These are phyloP conservation scores for Chlorociboria aeruginascens DNA, from an alignment of 495 filamentous ascomycete genomes.

Conservation along the genomic window DNA sequence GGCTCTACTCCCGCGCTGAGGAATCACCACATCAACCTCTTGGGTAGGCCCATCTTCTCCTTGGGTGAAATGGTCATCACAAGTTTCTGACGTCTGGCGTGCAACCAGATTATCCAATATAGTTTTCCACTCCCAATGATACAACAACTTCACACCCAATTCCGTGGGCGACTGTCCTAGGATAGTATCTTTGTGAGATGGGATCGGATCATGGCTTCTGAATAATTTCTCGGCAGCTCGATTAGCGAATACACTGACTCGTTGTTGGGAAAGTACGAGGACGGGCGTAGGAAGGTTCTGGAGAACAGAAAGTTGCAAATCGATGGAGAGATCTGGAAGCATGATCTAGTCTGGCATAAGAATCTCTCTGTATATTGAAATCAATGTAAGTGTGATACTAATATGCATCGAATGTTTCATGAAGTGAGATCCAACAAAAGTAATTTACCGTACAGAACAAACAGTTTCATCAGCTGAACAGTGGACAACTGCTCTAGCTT, in stretches of 20 bases:
- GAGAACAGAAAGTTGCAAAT: constrained; percentile 5
- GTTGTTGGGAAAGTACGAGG: constrained; percentile 1
- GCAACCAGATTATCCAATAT: not conserved
- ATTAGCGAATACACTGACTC: constrained; percentile 1
- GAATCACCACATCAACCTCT: constrained; percentile 2
- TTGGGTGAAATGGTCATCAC: not conserved
- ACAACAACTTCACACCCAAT: constrained; percentile 1
- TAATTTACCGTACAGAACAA: too few relatives aligned
- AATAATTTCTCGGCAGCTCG: constrained; percentile 2
- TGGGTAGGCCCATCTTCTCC: not conserved
- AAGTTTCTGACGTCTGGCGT: not conserved
- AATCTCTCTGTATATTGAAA: too few relatives aligned
- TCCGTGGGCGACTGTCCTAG: not conserved
- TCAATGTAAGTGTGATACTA: too few relatives aligned
- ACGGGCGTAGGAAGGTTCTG: constrained; percentile 6
- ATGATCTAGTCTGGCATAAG: too few relatives aligned
- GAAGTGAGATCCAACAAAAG: too few relatives aligned
- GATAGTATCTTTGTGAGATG: not conserved
- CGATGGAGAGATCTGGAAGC: not conserved
- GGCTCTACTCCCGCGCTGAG: not conserved
- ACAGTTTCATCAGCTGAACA: too few relatives aligned
- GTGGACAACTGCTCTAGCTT: too few relatives aligned
- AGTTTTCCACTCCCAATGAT: not conserved
- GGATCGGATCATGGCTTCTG: not conserved
- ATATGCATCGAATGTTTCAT: too few relatives aligned